Conservation (phyloP, 441 rosid genomes). For the Adansonia madagascariensis region DNA sequence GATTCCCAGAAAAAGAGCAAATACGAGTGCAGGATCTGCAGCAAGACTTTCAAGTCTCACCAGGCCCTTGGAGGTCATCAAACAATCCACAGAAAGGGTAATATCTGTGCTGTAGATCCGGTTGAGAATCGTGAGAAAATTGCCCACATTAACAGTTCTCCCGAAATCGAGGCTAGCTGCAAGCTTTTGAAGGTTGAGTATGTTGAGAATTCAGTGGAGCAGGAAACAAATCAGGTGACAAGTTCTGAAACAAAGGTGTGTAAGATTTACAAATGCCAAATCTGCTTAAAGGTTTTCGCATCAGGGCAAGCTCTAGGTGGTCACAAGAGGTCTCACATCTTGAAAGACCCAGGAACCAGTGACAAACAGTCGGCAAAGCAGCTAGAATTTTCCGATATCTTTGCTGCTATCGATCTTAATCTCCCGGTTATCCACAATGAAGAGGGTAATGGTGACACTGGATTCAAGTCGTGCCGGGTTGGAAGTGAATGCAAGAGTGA, state of each 20-base stretch:
- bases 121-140: conserved; percentile 28
- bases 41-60: conserved; percentile 46
- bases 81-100: conserved; percentile 47
- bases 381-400: conserved; percentile 31
- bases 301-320: conserved; percentile 72
- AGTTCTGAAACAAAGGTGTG: conserved; percentile 26
- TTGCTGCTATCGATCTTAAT: conserved; percentile 27
- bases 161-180: conserved; percentile 33
- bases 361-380: conserved; percentile 23
- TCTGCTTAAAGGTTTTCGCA: conserved; percentile 45
- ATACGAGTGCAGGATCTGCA: conserved; percentile 57
- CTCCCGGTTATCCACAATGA: conserved; percentile 25
- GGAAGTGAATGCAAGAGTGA: conserved; percentile 33
- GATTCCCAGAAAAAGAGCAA: conserved; percentile 31
- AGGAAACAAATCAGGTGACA: conserved; percentile 26
- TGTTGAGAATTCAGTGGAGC: conserved; percentile 29
- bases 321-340: conserved; percentile 58
- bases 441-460: conserved; percentile 27
- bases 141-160: conserved; percentile 21
- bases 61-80: conserved; percentile 81
- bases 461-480: conserved; percentile 35
- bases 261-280: conserved; percentile 46
- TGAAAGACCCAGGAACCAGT: conserved; percentile 29
- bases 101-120: conserved; percentile 19
- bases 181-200: conserved; percentile 29